Evolutionary conservation across 352 stramenopile genomes (phyloP), one percentile per base, ranked within the genome.

Genomic region (Pythium plurisporium): DNA sequence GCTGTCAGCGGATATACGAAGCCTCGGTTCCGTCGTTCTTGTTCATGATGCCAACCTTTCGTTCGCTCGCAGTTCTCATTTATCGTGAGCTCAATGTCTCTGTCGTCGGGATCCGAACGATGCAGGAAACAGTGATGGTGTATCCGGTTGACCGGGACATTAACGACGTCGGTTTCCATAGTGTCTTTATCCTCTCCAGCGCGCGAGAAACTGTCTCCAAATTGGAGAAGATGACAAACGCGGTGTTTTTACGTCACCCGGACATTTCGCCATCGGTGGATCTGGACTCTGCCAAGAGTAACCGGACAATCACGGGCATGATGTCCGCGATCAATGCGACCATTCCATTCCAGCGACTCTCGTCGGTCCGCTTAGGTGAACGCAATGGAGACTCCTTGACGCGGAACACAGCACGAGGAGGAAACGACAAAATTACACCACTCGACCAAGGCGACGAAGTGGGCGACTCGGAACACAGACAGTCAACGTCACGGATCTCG

Each of bases 11-110:
- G 30, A 73, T 91, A 26, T 83, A 74, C 44, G 79, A 91, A 64
- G 79, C 74, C 9, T 29, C 49, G 0, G 23, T 91, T 4, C 82
- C 82, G 0, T 55, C 59, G 4, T 91, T 79, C 57, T 57, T 91
- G 29, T 55, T 80, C 6, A 53, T 57, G 14, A 74, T 89, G 52
- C 41, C 75, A 10, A 75, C 73, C 5, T 87, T 86, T 49, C 54
- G 59, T 8, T 48, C 69, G 6, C 50, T 91, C 3, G 79, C 75
- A 2, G 54, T 83, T 19, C 53, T 91, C 3, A 57, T 89, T 5
- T 89, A 87, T 52, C 70, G 75, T n/a, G 79, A 91, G 50, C 82
- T 86, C 36, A 69, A 71, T 8, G 65, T 79, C 9, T 71, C 79
- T n/a, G 27, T 88, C 2, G 55, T 91, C 33, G 73, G 74, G 0